A percentile compares a stretch with the other conserved stretches of the same genome.
phyloP scores from a whole-genome alignment of 148 eudicot genomes.

The Amaranthus cruentus region DNA sequence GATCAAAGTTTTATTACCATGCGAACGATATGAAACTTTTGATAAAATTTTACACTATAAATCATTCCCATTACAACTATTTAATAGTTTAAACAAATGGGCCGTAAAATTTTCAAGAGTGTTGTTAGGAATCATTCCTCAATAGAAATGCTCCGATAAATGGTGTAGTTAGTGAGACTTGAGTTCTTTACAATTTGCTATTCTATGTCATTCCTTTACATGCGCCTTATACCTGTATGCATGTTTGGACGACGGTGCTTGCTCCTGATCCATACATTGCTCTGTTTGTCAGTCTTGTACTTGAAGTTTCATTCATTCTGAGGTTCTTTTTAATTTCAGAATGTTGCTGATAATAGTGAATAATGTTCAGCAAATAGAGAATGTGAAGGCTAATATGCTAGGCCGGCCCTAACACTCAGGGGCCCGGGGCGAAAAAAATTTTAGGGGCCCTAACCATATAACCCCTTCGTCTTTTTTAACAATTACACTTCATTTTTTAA shows the following conservation, averaged over 20 bases:
- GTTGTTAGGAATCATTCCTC: not conserved
- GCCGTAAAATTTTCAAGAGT: no score
- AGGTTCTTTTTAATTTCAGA: not conserved
- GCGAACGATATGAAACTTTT: no score
- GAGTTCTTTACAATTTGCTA: not conserved
- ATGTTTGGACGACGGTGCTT: conserved; percentile 5
- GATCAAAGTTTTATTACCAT: no score
- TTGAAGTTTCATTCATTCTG: not conserved
- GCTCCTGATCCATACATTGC: not conserved
- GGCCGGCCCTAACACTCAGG: no score
- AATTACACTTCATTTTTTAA: no score
- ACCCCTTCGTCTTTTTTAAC: no score
- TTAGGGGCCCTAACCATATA: no score
- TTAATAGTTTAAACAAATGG: no score
- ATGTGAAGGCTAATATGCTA: not conserved
- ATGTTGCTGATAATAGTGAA: not conserved
- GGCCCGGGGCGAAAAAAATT: no score
- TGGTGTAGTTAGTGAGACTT: not conserved
- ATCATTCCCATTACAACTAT: no score
- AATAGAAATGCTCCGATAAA: not conserved
- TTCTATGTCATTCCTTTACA: not conserved
- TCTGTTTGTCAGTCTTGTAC: not conserved
- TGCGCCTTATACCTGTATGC: not conserved
- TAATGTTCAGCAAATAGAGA: not conserved
- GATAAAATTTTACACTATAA: no score